Base-by-base conservation (phyloP, 2,329 filamentous ascomycete genomes). In the Ophiostoma novo-ulmi region DNA sequence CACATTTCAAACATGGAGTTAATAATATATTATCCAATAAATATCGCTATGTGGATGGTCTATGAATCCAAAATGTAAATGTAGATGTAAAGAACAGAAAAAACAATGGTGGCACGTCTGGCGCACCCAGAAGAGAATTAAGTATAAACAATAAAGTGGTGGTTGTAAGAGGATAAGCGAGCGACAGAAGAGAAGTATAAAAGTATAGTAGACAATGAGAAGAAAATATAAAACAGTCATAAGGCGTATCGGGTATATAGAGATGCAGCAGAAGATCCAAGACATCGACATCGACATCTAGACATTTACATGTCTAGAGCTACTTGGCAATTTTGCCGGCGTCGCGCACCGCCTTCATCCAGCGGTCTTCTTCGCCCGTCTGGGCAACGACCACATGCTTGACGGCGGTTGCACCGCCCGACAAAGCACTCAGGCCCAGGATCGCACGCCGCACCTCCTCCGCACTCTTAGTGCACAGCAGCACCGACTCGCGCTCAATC, bases 401-500 rank as follows among this genome's bases (percentile, higher is more conserved):
- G 38, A 74, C 6, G 22, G 20, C 8, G 7, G 17, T 5, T 7
- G 17, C 44, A 39, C 10, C 55, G 1, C 44, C 22, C 10, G 63
- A 3, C 1, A 63, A 70, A 73, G 72, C 71, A 1, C 69, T 67
- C 26, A 71, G 73, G 72, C 78, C 74, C 69, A 78, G 71, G 64
- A 81, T 76, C 71, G 84, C 77, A 1, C 77, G 75, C 70, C 78
- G 78, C 6, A 87, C 80, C 68, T 86, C 85, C 0, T 78, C 78
- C 0, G 79, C 75, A 2, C 78, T 83, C 74, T 80, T 81, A 13
- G 83, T 80, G 10, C 82, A 80, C 0, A 88, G 80, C 2, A 88
- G 78, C 1, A 80, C 76, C 79, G 85, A 85, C 75, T 88, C 85
- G 22, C 80, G 81, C 39, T 82, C 80, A 5, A 86, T 75, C 26